phyloP scores from a whole-genome alignment of 345 rosid genomes.

The Conringia planisiliqua region DNA sequence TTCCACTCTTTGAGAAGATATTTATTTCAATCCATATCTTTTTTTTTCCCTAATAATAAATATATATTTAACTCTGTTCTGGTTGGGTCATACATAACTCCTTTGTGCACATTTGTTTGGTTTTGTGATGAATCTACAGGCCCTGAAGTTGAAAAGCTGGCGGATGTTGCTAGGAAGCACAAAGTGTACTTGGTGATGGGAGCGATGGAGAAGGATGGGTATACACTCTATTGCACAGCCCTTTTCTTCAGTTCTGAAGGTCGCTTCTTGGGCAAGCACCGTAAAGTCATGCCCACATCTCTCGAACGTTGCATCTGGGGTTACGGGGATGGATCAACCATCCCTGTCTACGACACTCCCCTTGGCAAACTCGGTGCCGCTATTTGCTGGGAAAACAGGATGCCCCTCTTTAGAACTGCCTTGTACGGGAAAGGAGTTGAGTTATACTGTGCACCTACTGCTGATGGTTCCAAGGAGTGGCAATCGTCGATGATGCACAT shows the following conservation, averaged over 20 bases:
- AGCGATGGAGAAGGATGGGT: slow-evolving; percentile 87
- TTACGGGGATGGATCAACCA: slow-evolving; percentile 89
- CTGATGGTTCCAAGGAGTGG: slow-evolving; percentile 66
- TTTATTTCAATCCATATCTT: no score
- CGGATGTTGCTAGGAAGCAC: slow-evolving; percentile 67
- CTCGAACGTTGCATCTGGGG: slow-evolving; percentile 96
- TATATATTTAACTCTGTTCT: no score
- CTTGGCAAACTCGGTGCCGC: slow-evolving; percentile 88
- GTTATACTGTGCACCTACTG: slow-evolving; percentile 92
- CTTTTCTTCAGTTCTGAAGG: slow-evolving; percentile 82
- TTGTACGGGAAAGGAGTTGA: slow-evolving; percentile 88
- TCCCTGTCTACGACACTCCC: slow-evolving; percentile 78
- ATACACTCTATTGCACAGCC: slow-evolving; percentile 81
- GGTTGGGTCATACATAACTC: background rate
- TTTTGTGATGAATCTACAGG: slow-evolving; percentile 38
- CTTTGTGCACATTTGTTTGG: background rate
- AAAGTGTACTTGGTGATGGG: slow-evolving; percentile 79
- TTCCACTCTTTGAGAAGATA: no score
- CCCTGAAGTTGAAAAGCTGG: slow-evolving; percentile 71
- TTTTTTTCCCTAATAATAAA: no score
- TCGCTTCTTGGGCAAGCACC: slow-evolving; percentile 75
- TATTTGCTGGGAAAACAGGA: slow-evolving; percentile 90
- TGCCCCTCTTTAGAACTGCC: slow-evolving; percentile 88
- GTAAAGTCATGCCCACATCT: slow-evolving; percentile 87
- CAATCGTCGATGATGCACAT: slow-evolving; percentile 83